Percentiles rank a stretch among this genome's conserved stretches.
These are phyloP conservation scores for Aspergillus uvarum DNA, from an alignment of 2,329 filamentous ascomycete genomes.

Conservation along the genomic window DNA sequence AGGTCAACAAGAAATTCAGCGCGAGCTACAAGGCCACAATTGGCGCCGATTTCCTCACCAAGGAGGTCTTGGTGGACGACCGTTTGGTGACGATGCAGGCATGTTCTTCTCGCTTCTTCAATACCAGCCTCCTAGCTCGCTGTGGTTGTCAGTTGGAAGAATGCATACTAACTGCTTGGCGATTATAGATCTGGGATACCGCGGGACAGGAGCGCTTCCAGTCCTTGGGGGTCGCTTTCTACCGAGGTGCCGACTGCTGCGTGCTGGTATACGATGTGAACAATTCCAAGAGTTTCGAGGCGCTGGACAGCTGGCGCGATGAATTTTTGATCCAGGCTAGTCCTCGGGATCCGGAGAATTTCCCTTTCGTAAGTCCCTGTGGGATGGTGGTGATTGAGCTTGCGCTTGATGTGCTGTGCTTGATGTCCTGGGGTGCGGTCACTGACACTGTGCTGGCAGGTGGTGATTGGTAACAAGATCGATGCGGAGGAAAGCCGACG, in stretches of 20 bases:
- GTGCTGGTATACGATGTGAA: conserved; percentile 98
- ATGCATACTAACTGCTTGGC: conserved; percentile 8
- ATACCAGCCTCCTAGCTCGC: not conserved
- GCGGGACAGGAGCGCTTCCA: conserved; percentile 97
- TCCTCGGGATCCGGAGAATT: conserved; percentile 92
- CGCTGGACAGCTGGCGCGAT: conserved; percentile 95
- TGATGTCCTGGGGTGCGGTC: conserved; percentile 10
- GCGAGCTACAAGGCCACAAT: conserved; percentile 99
- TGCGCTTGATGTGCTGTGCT: not conserved
- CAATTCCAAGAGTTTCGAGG: conserved; percentile 98
- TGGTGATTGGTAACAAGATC: conserved; percentile 98
- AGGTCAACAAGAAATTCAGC: conserved; percentile 99
- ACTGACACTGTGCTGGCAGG: conserved; percentile 49
- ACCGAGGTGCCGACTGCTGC: conserved; percentile 95
- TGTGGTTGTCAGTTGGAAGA: not conserved
- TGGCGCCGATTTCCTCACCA: conserved; percentile 95
- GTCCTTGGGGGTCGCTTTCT: conserved; percentile 94
- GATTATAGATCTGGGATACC: conserved; percentile 90
- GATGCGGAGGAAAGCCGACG: conserved; percentile 97
- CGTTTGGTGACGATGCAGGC: conserved; percentile 98
- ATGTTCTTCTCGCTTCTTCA: conserved; percentile 26
- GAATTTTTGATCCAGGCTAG: conserved; percentile 98
- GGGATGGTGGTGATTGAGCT: not conserved
- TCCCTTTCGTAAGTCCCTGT: conserved; percentile 79
- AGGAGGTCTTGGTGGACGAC: conserved; percentile 96